Conservation (phyloP, 768 basidiomycete genomes). For the Tulasnella sp. region DNA sequence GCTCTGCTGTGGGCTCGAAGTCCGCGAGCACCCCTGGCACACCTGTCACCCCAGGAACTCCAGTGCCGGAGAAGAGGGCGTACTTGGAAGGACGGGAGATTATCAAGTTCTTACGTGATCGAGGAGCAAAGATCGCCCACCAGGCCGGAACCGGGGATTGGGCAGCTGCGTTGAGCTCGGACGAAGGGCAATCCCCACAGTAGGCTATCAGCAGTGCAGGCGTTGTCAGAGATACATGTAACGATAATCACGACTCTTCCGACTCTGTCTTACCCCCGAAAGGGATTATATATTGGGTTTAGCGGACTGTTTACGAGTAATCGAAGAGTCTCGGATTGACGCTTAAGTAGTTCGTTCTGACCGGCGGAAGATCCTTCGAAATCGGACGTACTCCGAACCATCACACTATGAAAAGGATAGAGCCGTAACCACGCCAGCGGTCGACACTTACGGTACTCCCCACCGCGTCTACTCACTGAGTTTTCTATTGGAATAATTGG, state of each 20-base stretch:
- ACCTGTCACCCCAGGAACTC: conserved; percentile 36
- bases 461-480: too few species aligned
- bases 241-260: neutral
- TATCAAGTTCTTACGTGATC: conserved; percentile 63
- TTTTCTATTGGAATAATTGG: too few species aligned
- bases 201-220: neutral
- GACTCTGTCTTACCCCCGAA: neutral
- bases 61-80: conserved; percentile 44
- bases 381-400: neutral
- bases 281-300: neutral
- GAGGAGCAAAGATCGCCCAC: conserved; percentile 72
- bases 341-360: too few species aligned
- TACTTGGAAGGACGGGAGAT: conserved; percentile 75
- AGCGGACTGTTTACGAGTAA: too few species aligned
- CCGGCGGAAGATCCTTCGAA: neutral
- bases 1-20: conserved; percentile 40
- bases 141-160: conserved; percentile 64
- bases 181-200: conserved; percentile 17
- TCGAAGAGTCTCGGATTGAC: too few species aligned
- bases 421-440: too few species aligned
- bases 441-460: neutral
- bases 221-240: neutral
- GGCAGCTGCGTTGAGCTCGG: conserved; percentile 59
- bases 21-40: conserved; percentile 35
- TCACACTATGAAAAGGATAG: too few species aligned